Evolutionary conservation across 352 stramenopile species (phyloP).

Genomic region (Thalassiosira allenii): DNA sequence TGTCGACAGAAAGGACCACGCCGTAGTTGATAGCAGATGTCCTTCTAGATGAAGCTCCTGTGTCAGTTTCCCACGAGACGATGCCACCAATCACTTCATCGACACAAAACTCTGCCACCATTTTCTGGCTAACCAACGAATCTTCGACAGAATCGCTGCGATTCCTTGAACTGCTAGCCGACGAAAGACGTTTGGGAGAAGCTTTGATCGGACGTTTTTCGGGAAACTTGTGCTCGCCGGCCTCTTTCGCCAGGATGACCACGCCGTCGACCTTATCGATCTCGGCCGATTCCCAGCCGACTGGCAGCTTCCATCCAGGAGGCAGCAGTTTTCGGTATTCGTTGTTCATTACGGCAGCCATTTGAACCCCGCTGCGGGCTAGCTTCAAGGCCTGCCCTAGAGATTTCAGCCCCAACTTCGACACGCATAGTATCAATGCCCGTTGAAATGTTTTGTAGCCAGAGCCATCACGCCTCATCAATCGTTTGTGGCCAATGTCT

Average conservation of each 20-base stretch:
- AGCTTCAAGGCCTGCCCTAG: conserved; percentile 39
- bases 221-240: background rate
- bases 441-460: conserved; percentile 30
- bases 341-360: conserved; percentile 1
- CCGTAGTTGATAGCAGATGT: conserved; percentile 21
- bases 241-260: conserved; percentile 39
- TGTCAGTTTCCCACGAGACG: conserved; percentile 32
- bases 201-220: background rate
- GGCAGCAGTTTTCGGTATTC: conserved; percentile 1
- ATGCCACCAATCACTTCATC: conserved; percentile 40
- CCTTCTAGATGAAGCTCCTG: background rate
- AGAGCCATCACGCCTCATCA: conserved; percentile 8
- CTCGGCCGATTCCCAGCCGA: conserved; percentile 46
- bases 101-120: conserved; percentile 13
- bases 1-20: conserved; percentile 35
- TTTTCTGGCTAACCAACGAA: background rate
- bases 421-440: conserved; percentile 32
- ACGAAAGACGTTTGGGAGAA: background rate
- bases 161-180: background rate
- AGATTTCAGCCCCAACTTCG: conserved; percentile 49
- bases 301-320: conserved; percentile 20
- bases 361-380: conserved; percentile 22
- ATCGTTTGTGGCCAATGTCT: conserved; percentile 37
- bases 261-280: conserved; percentile 47
- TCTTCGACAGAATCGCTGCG: background rate